Base-by-base conservation (phyloP, 1,284 basidiomycete genomes). In the Stygiomarasmius scandens region DNA sequence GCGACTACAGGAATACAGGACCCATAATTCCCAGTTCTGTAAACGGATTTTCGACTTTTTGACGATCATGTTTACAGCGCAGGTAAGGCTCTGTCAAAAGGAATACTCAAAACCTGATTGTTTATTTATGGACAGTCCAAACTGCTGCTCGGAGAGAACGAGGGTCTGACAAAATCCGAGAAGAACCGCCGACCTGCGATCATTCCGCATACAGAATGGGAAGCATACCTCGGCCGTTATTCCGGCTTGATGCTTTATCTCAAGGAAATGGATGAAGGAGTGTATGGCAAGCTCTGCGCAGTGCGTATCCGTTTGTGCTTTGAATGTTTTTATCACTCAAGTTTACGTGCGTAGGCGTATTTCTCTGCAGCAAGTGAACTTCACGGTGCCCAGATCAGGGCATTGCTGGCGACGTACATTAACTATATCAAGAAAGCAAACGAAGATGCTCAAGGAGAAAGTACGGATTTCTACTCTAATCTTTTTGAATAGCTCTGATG, bases 161-260 rank as follows among this genome's bases (percentile, higher is more conserved):
- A 77, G 61, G 89, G 89, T 34, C 62, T 90, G 5, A 66, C 66
- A 19, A 78, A 79, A 58, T 63, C 73, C 9, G 68, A 72, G 32
- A 69, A 74, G 23, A 70, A 75, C 34, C 77, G 80, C 19, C 77
- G 77, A 50, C 78, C 83, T 3, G 73, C 72, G 6, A 74, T 94
- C 27, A 70, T 80, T 8, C 77, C 82, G 4, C 95, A 96, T 69
- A 77, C 79, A 52, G 78, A 83, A 12, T 79, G 98, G 70, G 94
- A 98, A 67, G 79, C 81, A 25, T 91, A 92, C 67, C 82, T 98
- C 10, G 93, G 92, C 24, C 82, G 88, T 49, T 98, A 98, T 71
- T 87, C 90, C 49, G 96, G 96, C 1, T 71, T 99, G 49, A 86
- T 98, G 73, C 79, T 98, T 14, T 99, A 96, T 69, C 76, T 98